phyloP scores from a whole-genome alignment of 768 basidiomycete genomes.

The Postia placenta region DNA sequence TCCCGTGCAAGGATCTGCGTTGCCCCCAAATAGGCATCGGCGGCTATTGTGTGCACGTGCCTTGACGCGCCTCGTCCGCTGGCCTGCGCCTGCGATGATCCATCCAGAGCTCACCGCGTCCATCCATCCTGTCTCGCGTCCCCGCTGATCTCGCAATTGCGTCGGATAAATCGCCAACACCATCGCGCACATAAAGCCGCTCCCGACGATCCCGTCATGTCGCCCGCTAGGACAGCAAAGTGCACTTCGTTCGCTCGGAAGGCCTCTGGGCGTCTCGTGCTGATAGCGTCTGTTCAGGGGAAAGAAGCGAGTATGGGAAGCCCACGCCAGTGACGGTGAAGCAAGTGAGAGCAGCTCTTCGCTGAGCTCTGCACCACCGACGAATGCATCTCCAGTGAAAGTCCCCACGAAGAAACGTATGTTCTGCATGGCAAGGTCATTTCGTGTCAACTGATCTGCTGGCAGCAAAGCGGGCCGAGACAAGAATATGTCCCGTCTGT shows the following conservation, averaged over 20 bases:
- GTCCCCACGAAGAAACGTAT: slow-evolving; percentile 38
- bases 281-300: too few species aligned
- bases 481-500: slow-evolving; percentile 70
- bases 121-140: slow-evolving; percentile 20
- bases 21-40: too few species aligned
- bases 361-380: neutral
- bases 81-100: neutral
- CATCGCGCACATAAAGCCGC: slow-evolving; percentile 16
- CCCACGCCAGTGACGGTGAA: slow-evolving; percentile 19
- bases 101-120: slow-evolving; percentile 10
- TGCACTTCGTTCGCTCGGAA: slow-evolving; percentile 14
- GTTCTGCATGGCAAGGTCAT: neutral
- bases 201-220: slow-evolving; percentile 10
- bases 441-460: neutral
- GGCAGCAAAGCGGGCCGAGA: slow-evolving; percentile 68
- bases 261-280: too few species aligned
- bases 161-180: neutral
- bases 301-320: slow-evolving; percentile 43
- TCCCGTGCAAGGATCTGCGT: too few species aligned
- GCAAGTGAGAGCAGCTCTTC: neutral
- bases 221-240: slow-evolving; percentile 17
- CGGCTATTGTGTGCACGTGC: neutral
- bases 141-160: slow-evolving; percentile 1
- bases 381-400: neutral
- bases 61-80: neutral